Evolutionary conservation across 2,329 filamentous ascomycete genomes (phyloP), one percentile per base, ranked within the genome.

Genomic region (Ceratocystis colombiana): DNA sequence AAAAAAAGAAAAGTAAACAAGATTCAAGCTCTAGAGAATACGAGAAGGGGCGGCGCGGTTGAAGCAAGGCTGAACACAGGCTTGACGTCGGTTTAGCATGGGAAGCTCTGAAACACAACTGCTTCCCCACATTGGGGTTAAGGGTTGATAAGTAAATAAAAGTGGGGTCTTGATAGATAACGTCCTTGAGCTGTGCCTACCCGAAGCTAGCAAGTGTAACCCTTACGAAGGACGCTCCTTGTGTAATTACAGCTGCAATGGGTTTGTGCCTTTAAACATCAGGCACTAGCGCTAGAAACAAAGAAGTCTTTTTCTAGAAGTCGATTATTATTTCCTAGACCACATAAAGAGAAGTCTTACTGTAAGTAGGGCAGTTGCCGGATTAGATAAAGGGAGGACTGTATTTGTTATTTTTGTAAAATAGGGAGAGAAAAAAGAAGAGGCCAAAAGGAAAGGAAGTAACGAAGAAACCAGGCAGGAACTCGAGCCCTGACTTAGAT

Each of bases 401-500:
- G 37, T 41, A 2, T 41, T 41, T 41, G 10, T 15, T 41, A 15
- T 1, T 41, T 41, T 41, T 41, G 12, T 15, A 4, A 10, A 41
- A 5, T 12, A 41, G 37, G 37, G 3, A 41, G 37, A 41, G 10
- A 41, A 41, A 12, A 37, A 37, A 10, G 20, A 6, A 53, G 30
- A 25, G 20, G 20, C 48, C 25, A 12, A 25, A 53, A 10, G 48
- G 10, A 53, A 53, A 53, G 25, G 48, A 50, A 22, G 20, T n/a
- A 28, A 15, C 10, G 48, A 22, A 28, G 20, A 25, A 53, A 6
- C 6, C 12, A 28, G 48, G 37, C 37, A 41, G 25, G 48, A 25
- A 53, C 48, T 53, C 48, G 48, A 28, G 48, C 48, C 48, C 20
- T 28, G 48, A 25, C 48, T 15, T 30, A 59, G 25, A 59, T 59